Evolutionary conservation across 257 asterid genomes (phyloP).

Genomic region (Orobanche coerulescens): DNA sequence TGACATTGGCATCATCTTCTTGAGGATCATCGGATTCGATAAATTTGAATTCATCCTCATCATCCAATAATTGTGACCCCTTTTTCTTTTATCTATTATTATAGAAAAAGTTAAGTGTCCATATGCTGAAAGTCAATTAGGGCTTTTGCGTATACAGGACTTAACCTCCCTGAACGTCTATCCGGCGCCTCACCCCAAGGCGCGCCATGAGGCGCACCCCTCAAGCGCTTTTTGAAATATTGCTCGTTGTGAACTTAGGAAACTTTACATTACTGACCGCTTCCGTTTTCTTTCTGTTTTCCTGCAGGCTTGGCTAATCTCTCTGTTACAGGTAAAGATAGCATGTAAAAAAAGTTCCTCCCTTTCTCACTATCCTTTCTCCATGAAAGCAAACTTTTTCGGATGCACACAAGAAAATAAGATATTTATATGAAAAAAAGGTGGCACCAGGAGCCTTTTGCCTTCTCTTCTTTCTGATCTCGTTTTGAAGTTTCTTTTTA

Average conservation of each 20-base stretch:
- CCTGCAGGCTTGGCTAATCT: slow-evolving; percentile 87
- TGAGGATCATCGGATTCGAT: no score
- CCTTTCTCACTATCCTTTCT: slow-evolving; percentile 3
- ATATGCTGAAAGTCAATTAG: no score
- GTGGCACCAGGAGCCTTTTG: not conserved
- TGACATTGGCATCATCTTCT: no score
- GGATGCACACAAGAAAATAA: not conserved
- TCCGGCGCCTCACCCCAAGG: no score
- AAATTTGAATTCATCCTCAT: no score
- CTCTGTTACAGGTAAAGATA: slow-evolving; percentile 56
- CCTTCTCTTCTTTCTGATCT: not conserved
- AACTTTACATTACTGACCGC: slow-evolving; percentile 20
- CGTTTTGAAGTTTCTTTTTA: not conserved
- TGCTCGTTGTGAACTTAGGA: not conserved
- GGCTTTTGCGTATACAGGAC: no score
- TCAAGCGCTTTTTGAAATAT: no score
- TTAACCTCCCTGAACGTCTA: no score
- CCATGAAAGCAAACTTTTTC: not conserved
- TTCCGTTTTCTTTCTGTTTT: slow-evolving; percentile 16
- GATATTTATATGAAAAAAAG: not conserved
- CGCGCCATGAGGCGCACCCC: no score
- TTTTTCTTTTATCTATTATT: no score
- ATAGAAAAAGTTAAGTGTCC: no score
- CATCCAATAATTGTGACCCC: no score
- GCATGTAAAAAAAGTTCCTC: not conserved